Evolutionary conservation across 345 rosid species (phyloP).

Genomic region (Turnera subulata): DNA sequence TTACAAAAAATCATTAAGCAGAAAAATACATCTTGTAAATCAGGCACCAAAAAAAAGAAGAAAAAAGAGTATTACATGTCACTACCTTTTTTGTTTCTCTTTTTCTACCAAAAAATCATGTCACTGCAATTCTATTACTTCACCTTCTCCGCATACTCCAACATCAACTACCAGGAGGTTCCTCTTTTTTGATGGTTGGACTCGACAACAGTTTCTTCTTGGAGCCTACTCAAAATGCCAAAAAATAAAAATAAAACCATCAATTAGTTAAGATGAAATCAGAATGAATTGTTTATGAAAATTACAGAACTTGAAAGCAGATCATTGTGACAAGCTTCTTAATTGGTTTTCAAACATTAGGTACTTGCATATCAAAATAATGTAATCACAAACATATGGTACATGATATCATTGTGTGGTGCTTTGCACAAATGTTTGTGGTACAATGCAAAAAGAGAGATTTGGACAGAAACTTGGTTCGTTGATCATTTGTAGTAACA

Average conservation of each 20-base stretch:
- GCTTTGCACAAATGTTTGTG: too few species aligned
- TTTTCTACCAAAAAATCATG: too few species aligned
- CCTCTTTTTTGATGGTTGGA: constrained; percentile 27
- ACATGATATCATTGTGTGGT: too few species aligned
- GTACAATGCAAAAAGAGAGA: neutral
- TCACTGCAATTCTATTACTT: constrained; percentile 30
- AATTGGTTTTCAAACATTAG: neutral
- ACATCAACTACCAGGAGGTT: constrained; percentile 38
- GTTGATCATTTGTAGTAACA: neutral
- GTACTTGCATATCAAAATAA: too few species aligned
- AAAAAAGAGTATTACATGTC: too few species aligned
- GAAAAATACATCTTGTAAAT: too few species aligned
- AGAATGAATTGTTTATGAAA: too few species aligned
- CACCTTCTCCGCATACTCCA: constrained; percentile 44
- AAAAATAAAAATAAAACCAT: neutral
- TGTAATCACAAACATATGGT: too few species aligned
- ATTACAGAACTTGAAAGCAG: too few species aligned
- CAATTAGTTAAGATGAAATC: neutral
- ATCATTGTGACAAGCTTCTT: neutral
- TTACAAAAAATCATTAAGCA: too few species aligned
- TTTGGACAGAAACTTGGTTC: neutral
- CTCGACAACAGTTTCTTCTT: constrained; percentile 53
- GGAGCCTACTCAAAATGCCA: constrained; percentile 42
- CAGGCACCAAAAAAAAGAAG: too few species aligned
- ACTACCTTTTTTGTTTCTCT: too few species aligned